Percentiles rank a stretch among this genome's conserved stretches.
phyloP scores from a whole-genome alignment of 371 early-diverging fungal species.

The Smittium culicis region DNA sequence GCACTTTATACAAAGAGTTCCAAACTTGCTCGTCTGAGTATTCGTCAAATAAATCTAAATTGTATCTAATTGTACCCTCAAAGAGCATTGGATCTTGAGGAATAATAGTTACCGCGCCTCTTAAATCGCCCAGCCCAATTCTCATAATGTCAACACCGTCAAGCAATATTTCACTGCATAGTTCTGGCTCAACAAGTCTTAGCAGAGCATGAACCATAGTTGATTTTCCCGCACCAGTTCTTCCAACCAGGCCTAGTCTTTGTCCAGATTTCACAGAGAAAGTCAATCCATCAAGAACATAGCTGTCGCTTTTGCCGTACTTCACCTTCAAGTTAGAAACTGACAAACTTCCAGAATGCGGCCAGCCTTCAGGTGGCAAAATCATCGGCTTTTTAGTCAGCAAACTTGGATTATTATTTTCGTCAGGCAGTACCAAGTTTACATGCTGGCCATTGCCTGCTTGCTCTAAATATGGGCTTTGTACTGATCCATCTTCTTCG shows the following conservation, averaged over 20 bases:
- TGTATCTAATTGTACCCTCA: constrained; percentile 47
- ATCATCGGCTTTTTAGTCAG: constrained; percentile 43
- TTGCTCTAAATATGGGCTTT: too few relatives aligned
- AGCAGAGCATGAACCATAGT: constrained; percentile 60
- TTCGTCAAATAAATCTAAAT: constrained; percentile 54
- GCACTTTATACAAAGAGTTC: constrained; percentile 25
- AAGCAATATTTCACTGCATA: constrained; percentile 48
- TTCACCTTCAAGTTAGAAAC: constrained; percentile 36
- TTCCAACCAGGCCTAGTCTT: constrained; percentile 63
- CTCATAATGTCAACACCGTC: constrained; percentile 62
- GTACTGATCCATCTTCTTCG: too few relatives aligned
- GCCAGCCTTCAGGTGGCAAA: constrained; percentile 45
- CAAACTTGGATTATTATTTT: too few relatives aligned
- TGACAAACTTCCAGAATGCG: constrained; percentile 69
- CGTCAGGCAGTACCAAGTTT: background rate
- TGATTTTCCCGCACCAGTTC: constrained; percentile 67
- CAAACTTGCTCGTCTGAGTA: constrained; percentile 52
- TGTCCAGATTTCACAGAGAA: constrained; percentile 46
- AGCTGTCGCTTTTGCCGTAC: constrained; percentile 51
- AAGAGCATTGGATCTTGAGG: constrained; percentile 63
- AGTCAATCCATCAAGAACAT: constrained; percentile 52
- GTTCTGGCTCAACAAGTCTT: constrained; percentile 53
- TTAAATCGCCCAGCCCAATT: constrained; percentile 54
- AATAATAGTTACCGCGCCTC: constrained; percentile 57
- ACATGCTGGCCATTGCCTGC: too few relatives aligned